These are phyloP conservation scores for Metarhizium rileyi DNA, from an alignment of 2,329 filamentous ascomycete species.

Conservation along the genomic window DNA sequence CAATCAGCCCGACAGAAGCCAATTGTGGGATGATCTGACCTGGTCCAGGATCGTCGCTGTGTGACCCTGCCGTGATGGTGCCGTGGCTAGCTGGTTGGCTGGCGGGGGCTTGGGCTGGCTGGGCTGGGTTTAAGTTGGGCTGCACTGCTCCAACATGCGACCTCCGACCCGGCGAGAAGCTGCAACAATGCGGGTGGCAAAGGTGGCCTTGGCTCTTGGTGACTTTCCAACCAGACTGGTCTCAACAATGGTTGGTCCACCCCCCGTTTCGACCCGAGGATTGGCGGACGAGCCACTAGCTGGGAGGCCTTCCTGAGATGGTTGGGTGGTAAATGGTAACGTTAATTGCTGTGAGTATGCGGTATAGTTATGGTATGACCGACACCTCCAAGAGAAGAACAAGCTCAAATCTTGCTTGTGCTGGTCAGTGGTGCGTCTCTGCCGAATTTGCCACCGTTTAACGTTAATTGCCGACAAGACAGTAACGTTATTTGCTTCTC, in stretches of 20 bases:
- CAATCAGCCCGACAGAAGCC: background rate
- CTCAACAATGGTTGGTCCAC: background rate
- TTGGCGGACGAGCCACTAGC: background rate
- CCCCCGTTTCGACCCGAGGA: background rate
- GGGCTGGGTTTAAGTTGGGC: constrained; percentile 2
- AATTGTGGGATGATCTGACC: background rate
- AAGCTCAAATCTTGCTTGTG: background rate
- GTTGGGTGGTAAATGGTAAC: too few species aligned
- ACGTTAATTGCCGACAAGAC: too few species aligned
- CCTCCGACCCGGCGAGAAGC: background rate
- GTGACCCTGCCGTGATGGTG: background rate
- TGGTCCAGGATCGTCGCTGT: background rate
- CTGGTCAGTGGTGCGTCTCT: background rate
- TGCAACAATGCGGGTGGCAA: background rate
- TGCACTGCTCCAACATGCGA: background rate
- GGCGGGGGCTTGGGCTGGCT: constrained; percentile 1
- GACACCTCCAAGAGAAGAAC: too few species aligned
- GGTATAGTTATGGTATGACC: too few species aligned
- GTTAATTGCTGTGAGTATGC: too few species aligned
- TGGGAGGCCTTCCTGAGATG: too few species aligned
- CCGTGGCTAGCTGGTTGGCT: constrained; percentile 2
- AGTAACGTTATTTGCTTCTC: too few species aligned
- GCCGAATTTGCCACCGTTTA: too few species aligned
- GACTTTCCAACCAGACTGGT: background rate
- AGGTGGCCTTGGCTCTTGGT: background rate